Conservation (phyloP, 768 basidiomycete genomes). For the Peribolospora kevripleyi region DNA sequence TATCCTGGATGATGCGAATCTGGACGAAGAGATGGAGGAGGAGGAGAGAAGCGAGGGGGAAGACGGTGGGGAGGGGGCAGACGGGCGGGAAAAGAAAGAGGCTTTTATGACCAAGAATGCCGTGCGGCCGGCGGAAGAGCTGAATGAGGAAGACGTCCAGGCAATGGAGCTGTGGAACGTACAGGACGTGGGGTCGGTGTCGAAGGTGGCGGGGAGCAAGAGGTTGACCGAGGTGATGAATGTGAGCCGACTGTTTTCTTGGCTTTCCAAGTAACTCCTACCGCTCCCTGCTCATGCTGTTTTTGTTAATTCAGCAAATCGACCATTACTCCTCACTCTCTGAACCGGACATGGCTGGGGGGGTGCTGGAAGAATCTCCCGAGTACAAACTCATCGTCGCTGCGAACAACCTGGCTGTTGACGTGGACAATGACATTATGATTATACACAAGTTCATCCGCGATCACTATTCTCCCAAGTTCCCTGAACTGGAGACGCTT, state of each 20-base stretch:
- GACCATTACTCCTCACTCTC: constrained; percentile 61
- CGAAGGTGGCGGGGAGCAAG: constrained; percentile 68
- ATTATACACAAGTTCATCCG: constrained; percentile 98
- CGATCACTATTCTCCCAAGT: constrained; percentile 83
- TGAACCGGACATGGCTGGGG: constrained; percentile 50
- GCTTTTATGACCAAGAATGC: constrained; percentile 34
- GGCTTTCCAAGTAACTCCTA: background rate
- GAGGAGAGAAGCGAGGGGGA: constrained; percentile 12
- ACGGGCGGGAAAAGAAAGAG: constrained; percentile 16
- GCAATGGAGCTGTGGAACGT: constrained; percentile 70
- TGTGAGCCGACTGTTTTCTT: constrained; percentile 23
- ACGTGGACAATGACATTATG: constrained; percentile 92
- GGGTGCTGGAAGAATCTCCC: constrained; percentile 60
- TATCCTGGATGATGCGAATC: constrained; percentile 24
- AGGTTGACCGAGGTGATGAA: constrained; percentile 65
- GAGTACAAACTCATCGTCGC: constrained; percentile 93
- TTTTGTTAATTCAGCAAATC: constrained; percentile 39
- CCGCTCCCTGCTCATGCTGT: background rate
- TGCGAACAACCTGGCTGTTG: constrained; percentile 92
- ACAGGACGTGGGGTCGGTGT: constrained; percentile 66
- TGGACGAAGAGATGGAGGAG: constrained; percentile 27
- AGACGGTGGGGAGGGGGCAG: constrained; percentile 1
- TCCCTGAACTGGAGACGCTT: constrained; percentile 89
- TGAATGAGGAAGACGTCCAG: constrained; percentile 80
- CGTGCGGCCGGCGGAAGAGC: constrained; percentile 75